A percentile compares a stretch with the other conserved stretches of the same genome.
Conservation (phyloP, 768 basidiomycete genomes). For the Panellus pusillus region DNA sequence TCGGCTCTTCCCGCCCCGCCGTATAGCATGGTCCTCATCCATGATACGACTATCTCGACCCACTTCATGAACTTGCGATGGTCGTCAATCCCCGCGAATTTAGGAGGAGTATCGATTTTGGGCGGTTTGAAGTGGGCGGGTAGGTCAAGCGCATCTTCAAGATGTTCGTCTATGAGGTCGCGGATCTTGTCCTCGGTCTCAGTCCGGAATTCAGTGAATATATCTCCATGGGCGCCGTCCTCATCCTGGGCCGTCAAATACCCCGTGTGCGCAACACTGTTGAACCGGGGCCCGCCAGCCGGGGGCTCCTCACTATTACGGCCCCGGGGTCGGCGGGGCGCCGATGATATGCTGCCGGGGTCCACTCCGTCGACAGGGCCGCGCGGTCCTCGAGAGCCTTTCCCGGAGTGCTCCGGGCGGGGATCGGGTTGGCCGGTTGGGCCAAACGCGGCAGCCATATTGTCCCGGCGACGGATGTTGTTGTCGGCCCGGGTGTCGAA, state of each 20-base stretch:
- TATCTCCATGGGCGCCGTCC: background rate
- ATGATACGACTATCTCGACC: background rate
- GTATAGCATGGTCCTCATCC: slow-evolving; percentile 5
- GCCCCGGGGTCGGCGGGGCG: background rate
- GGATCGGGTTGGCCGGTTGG: too few species aligned
- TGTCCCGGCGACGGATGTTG: background rate
- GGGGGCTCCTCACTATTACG: too few species aligned
- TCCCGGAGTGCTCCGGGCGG: too few species aligned
- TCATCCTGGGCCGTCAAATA: background rate
- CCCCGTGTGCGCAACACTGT: background rate
- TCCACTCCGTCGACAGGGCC: too few species aligned
- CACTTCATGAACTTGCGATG: background rate
- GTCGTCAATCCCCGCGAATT: background rate
- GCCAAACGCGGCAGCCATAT: background rate
- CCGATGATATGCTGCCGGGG: background rate
- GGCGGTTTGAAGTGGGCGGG: background rate
- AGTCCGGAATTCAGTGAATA: background rate
- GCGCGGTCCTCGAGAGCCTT: too few species aligned
- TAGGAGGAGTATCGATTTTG: background rate
- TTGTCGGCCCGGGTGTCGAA: background rate
- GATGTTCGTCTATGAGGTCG: background rate
- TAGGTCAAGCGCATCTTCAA: background rate
- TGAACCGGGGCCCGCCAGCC: too few species aligned
- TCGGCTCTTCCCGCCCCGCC: background rate
- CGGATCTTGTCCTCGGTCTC: background rate